A percentile compares a stretch with the other conserved stretches of the same genome.
Conservation (phyloP, 2,329 filamentous ascomycete genomes). For the Botryotinia narcissicola region DNA sequence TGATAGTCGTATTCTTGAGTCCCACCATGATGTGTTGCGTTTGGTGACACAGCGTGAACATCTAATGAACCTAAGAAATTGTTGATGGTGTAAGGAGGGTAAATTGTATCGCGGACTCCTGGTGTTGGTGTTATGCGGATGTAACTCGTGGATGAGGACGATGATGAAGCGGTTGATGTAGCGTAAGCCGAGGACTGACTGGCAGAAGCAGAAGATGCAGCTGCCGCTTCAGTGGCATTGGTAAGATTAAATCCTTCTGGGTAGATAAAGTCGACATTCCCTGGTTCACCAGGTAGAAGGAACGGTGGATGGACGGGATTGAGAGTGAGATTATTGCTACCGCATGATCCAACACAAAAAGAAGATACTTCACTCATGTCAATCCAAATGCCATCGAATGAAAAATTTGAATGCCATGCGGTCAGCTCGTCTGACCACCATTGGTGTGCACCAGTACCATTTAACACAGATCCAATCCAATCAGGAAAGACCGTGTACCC, state of each 20-base stretch:
- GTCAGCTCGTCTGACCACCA: conserved; percentile 68
- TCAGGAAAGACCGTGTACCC: conserved; percentile 69
- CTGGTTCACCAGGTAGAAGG: conserved; percentile 61
- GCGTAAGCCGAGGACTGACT: conserved; percentile 46
- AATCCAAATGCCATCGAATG: conserved; percentile 55
- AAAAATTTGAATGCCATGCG: conserved; percentile 52
- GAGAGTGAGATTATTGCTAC: conserved; percentile 59
- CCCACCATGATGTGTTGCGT: conserved; percentile 74
- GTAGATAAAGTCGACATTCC: conserved; percentile 57
- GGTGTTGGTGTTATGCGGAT: conserved; percentile 59
- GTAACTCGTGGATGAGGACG: conserved; percentile 44
- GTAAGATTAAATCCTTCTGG: conserved; percentile 69
- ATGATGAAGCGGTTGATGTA: conserved; percentile 36
- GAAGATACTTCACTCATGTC: conserved; percentile 59
- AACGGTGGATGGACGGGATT: conserved; percentile 70
- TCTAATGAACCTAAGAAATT: conserved; percentile 70
- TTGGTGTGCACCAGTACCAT: conserved; percentile 58
- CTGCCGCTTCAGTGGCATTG: conserved; percentile 64
- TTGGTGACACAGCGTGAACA: conserved; percentile 70
- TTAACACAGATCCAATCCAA: conserved; percentile 61
- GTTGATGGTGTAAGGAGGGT: conserved; percentile 75
- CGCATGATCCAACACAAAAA: conserved; percentile 72
- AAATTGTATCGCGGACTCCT: conserved; percentile 64
- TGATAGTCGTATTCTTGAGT: conserved; percentile 78
- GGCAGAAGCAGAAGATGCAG: conserved; percentile 53